Evolutionary conservation across 768 basidiomycete species (phyloP).

Genomic region (Roridomyces roridus): DNA sequence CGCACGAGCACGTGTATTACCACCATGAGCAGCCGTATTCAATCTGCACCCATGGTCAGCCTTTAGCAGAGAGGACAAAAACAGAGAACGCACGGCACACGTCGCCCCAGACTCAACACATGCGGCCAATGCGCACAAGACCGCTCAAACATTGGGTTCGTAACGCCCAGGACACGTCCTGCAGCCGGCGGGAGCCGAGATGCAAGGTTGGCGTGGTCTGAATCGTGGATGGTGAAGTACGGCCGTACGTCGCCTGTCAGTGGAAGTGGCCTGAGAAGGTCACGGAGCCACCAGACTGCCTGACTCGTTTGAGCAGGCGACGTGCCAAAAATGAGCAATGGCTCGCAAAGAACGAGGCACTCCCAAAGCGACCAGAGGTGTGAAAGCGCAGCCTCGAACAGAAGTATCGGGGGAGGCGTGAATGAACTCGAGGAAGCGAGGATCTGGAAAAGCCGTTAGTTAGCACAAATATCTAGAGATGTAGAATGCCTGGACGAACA

Average conservation of each 20-base stretch:
- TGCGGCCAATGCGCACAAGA: conserved; percentile 89
- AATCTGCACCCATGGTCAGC: conserved; percentile 23
- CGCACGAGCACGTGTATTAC: conserved; percentile 35
- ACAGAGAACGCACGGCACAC: conserved; percentile 39
- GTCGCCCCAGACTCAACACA: conserved; percentile 70
- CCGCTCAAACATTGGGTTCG: conserved; percentile 86
- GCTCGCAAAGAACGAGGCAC: conserved; percentile 89
- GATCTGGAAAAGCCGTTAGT: conserved; percentile 58
- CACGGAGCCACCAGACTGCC: conserved; percentile 91
- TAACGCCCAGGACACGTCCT: conserved; percentile 82
- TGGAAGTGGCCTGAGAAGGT: conserved; percentile 80
- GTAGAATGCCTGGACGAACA: conserved; percentile 38
- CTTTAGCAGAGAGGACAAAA: background rate
- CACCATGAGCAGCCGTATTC: conserved; percentile 26
- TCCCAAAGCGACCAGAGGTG: conserved; percentile 93
- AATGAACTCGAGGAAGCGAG: conserved; percentile 69
- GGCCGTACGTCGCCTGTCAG: conserved; percentile 44
- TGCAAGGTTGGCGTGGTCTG: conserved; percentile 76
- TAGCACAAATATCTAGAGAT: background rate
- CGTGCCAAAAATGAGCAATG: conserved; percentile 81
- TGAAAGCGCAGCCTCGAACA: conserved; percentile 68
- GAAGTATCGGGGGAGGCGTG: conserved; percentile 58
- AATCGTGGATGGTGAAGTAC: conserved; percentile 96
- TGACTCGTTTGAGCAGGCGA: conserved; percentile 86
- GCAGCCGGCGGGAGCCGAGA: conserved; percentile 82